Evolutionary conservation across 2,329 filamentous ascomycete genomes (phyloP), one percentile per base, ranked within the genome.

Genomic region (Torrubiella hemipterigena): DNA sequence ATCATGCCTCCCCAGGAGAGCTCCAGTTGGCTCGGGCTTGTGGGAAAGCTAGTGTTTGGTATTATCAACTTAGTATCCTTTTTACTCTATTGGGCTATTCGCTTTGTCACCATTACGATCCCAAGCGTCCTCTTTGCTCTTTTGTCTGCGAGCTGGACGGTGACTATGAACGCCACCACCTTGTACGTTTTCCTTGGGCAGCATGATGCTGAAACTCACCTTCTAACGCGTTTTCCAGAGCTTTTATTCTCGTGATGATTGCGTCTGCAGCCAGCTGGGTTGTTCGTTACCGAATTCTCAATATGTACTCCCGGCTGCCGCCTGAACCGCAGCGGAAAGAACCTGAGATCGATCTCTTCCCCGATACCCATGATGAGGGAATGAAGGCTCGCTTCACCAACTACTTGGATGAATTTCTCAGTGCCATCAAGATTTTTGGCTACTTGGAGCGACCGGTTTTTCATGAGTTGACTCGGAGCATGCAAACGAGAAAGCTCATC

Each of bases 101-200:
- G 81, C 38, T 81, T 94, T 48, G 72, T 78, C 13, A 93, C 89
- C 17, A 86, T 96, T 43, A 93, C 84, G 12, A 55, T 95, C 36
- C 91, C 91, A 26, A 85, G 84, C 52, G 75, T 91, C 56, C 71
- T 96, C 13, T 98, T 93, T 53, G 82, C 77, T 6, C 65, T 94
- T 39, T 84, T 94, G 49, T 94, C 86, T 6, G 89, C 85, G 41
- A 95, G 83, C 55, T 65, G 93, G 63, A 98, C 91, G 1, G 84
- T 98, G 49, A 98, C 91, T 9, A 93, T 98, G 87, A 96, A 96
- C 53, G 89, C 91, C 45, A 96, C 89, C 14, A 98, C 91, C 13
- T 58, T 98, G 77, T 93, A 74, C 51, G 77, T 34, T 18, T 13
- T 28, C 29, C 32, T 24, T 28, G 29, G 28, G 29, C 22, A 33